Evolutionary conservation across 805 yeast genomes (phyloP).

Genomic region (Komagataella ulmi): DNA sequence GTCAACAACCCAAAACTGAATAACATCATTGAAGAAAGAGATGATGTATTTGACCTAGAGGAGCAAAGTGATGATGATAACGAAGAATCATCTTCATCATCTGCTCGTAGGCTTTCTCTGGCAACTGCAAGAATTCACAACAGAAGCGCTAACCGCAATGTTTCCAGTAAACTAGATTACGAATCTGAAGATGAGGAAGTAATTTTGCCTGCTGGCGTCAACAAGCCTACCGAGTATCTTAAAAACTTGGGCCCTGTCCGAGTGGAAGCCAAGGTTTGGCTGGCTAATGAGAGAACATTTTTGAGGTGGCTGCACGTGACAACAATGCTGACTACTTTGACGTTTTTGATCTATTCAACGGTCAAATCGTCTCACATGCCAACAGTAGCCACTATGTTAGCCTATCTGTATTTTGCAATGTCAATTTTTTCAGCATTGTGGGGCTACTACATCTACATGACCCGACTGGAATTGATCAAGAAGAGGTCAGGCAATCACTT

Average conservation of each 20-base stretch:
- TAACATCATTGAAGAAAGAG: constrained; percentile 15
- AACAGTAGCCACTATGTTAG: constrained; percentile 51
- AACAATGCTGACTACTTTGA: constrained; percentile 68
- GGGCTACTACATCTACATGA: constrained; percentile 73
- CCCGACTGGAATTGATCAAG: constrained; percentile 58
- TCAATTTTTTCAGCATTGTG: constrained; percentile 78
- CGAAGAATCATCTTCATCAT: constrained; percentile 5
- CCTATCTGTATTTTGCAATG: constrained; percentile 68
- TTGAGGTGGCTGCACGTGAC: constrained; percentile 91
- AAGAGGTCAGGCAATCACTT: constrained; percentile 78
- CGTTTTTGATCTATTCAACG: constrained; percentile 74
- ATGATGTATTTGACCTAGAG: constrained; percentile 39
- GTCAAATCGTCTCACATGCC: constrained; percentile 54
- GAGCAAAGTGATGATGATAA: constrained; percentile 32
- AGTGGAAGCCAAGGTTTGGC: constrained; percentile 96
- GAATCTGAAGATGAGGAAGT: constrained; percentile 86
- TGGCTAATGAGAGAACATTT: constrained; percentile 96
- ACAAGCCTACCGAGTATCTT: constrained; percentile 63
- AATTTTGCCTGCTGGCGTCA: constrained; percentile 79
- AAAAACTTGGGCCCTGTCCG: constrained; percentile 86
- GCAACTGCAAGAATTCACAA: constrained; percentile 7
- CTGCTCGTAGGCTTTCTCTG: constrained; percentile 1
- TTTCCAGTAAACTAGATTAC: constrained; percentile 18
- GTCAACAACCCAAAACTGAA: neutral
- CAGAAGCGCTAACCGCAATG: constrained; percentile 8